Conservation (phyloP, 257 asterid species). For the Solanum paucissectum region DNA sequence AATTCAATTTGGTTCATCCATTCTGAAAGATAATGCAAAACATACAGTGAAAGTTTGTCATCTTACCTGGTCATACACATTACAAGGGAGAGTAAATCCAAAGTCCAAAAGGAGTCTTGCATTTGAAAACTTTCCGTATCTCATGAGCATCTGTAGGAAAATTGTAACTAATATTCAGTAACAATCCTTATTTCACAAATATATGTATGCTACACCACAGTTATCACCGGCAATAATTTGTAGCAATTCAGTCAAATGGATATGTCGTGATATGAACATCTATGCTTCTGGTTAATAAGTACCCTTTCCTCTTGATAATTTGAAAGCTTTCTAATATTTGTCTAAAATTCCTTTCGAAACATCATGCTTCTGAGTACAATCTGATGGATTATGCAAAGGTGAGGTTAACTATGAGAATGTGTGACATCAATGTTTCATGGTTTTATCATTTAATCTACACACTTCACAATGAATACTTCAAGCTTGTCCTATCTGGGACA, state of each 20-base stretch:
- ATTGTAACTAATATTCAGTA: neutral
- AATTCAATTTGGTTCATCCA: neutral
- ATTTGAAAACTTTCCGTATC: neutral
- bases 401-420: neutral
- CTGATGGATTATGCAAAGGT: neutral
- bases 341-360: neutral
- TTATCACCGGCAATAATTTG: neutral
- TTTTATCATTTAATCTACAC: neutral
- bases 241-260: neutral
- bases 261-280: neutral
- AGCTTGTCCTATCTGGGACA: neutral
- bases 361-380: neutral
- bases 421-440: neutral
- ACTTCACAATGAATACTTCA: neutral
- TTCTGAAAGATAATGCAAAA: neutral
- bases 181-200: neutral
- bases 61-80: neutral
- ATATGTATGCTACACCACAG: neutral
- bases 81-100: neutral
- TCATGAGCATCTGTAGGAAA: neutral
- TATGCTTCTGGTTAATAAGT: neutral
- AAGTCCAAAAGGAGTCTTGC: neutral
- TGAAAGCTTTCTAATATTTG: neutral
- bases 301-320: neutral
- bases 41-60: neutral